Conservation (phyloP, 176 grass and related monocot species). For the Otatea glauca region DNA sequence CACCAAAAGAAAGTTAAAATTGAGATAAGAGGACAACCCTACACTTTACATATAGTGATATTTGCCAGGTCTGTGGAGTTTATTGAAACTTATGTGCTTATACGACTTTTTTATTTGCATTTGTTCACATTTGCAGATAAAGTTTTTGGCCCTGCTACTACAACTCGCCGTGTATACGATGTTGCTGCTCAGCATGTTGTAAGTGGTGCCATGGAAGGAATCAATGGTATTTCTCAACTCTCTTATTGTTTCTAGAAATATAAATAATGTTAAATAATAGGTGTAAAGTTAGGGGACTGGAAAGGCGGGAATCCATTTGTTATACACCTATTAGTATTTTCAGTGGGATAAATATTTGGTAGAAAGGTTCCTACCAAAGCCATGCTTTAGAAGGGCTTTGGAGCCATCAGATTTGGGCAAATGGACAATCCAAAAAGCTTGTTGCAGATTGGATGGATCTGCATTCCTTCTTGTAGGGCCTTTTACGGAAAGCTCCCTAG, state of each 20-base stretch:
- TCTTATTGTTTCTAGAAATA: constrained; percentile 30
- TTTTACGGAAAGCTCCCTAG: neutral
- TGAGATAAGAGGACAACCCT: neutral
- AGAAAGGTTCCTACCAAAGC: neutral
- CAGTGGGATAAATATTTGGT: neutral
- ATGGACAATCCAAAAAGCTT: neutral
- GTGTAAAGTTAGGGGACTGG: constrained; percentile 14
- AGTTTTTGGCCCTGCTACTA: constrained; percentile 97
- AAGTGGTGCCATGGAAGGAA: constrained; percentile 97
- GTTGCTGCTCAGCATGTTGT: constrained; percentile 93
- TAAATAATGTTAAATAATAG: constrained; percentile 21
- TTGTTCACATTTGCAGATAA: constrained; percentile 64
- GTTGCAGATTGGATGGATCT: constrained; percentile 4
- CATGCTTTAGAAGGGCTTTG: neutral
- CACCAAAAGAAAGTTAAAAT: neutral
- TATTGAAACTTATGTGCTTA: constrained; percentile 17
- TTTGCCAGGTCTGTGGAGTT: neutral
- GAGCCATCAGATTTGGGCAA: neutral
- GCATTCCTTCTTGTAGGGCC: constrained; percentile 2
- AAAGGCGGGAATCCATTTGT: neutral
- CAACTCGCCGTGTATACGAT: constrained; percentile 91
- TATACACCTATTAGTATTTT: constrained; percentile 9
- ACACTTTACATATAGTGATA: constrained; percentile 8
- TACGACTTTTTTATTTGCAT: constrained; percentile 19
- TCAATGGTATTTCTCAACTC: constrained; percentile 72